phyloP scores from a whole-genome alignment of 2,329 filamentous ascomycete species.

The Pseudogymnoascus sp. region DNA sequence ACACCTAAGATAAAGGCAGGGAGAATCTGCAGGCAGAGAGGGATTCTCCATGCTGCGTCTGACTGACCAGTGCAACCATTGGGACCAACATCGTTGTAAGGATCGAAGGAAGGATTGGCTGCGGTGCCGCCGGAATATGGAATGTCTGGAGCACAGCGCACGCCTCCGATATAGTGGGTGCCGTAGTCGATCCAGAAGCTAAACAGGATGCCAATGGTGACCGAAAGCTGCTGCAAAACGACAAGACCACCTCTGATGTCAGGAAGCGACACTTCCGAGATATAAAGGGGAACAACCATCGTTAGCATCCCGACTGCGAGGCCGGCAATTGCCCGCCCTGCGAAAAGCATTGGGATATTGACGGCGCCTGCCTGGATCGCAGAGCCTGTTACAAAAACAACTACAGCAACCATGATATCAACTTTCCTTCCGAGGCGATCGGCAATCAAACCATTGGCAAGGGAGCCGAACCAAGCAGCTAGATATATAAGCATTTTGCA shows the following conservation, averaged over 20 bases:
- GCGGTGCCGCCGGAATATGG: slow-evolving; percentile 19
- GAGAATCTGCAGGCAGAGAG: slow-evolving; percentile 46
- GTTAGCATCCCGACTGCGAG: slow-evolving; percentile 42
- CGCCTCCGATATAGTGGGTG: slow-evolving; percentile 24
- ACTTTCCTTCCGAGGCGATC: slow-evolving; percentile 27
- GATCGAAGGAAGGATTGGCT: slow-evolving; percentile 16
- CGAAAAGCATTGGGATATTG: slow-evolving; percentile 36
- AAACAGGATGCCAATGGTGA: slow-evolving; percentile 26
- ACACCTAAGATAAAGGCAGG: slow-evolving; percentile 45
- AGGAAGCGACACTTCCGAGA: slow-evolving; percentile 25
- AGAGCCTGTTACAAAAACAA: slow-evolving; percentile 27
- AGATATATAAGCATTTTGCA: slow-evolving; percentile 1
- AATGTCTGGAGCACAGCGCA: slow-evolving; percentile 19
- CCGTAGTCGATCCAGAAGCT: slow-evolving; percentile 27
- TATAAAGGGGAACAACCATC: slow-evolving; percentile 40
- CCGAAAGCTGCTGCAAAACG: slow-evolving; percentile 24
- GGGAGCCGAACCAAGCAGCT: slow-evolving; percentile 43
- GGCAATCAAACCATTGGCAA: slow-evolving; percentile 34
- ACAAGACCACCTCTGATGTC: slow-evolving; percentile 25
- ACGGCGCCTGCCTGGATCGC: slow-evolving; percentile 29
- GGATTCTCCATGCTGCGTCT: slow-evolving; percentile 49
- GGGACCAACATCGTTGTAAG: slow-evolving; percentile 19
- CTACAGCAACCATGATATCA: slow-evolving; percentile 27
- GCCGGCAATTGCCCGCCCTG: slow-evolving; percentile 40
- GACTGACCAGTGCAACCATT: slow-evolving; percentile 20